Percentiles rank a stretch among this genome's conserved stretches.
Conservation (phyloP, 495 filamentous ascomycete species). For the Neurospora terricola region DNA sequence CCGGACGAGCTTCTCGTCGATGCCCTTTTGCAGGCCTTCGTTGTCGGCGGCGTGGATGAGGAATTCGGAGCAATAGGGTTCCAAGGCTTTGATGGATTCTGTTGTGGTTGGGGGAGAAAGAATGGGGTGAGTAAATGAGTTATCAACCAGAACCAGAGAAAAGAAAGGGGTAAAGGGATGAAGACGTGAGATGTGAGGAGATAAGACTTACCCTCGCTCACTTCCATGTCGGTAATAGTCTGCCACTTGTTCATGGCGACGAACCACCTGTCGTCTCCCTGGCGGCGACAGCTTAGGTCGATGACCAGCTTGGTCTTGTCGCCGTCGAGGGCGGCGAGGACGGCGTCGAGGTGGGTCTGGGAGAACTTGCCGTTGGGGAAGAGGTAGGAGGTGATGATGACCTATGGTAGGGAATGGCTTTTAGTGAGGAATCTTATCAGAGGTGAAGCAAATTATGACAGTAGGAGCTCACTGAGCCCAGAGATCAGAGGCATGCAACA, state of each 20-base stretch:
- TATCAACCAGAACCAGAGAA: background rate
- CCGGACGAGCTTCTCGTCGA: constrained; percentile 75
- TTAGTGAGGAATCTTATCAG: background rate
- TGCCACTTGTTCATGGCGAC: constrained; percentile 99
- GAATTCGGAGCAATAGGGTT: constrained; percentile 90
- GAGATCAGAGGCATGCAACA: background rate
- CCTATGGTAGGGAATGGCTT: constrained; percentile 50
- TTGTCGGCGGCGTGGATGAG: constrained; percentile 98
- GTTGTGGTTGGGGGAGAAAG: background rate
- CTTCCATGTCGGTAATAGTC: constrained; percentile 90
- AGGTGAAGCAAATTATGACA: background rate
- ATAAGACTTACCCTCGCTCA: constrained; percentile 57
- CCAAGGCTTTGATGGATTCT: constrained; percentile 72
- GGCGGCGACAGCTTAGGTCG: constrained; percentile 79
- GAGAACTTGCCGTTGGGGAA: constrained; percentile 80
- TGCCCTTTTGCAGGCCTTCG: constrained; percentile 81
- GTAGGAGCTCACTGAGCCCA: background rate
- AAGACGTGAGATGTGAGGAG: background rate
- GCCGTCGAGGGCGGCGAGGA: constrained; percentile 59
- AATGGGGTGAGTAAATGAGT: background rate
- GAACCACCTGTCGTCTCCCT: constrained; percentile 64
- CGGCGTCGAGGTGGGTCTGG: constrained; percentile 55
- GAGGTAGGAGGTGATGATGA: constrained; percentile 72
- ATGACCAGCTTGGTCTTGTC: constrained; percentile 80
- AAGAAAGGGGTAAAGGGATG: background rate